Percentiles rank a stretch among this genome's conserved stretches.
Evolutionary conservation across 495 filamentous ascomycete genomes (phyloP).

Genomic region (Penicillium cataractarum): DNA sequence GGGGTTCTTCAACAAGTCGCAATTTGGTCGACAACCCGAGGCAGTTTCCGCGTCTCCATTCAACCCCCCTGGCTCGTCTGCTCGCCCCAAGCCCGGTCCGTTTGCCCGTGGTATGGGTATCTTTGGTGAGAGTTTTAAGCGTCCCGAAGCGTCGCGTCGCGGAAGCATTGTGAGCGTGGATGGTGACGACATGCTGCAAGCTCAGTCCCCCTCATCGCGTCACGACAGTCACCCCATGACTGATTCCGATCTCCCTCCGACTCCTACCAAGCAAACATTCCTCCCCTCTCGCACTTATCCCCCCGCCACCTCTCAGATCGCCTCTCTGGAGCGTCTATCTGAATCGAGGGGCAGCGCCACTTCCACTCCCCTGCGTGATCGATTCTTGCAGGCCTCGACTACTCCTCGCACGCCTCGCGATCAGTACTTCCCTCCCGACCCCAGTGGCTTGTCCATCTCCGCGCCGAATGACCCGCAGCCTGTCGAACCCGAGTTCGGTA

Average conservation of each 20-base stretch:
- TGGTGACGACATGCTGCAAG: constrained; percentile 64
- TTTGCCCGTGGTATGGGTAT: constrained; percentile 71
- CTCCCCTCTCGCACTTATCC: constrained; percentile 49
- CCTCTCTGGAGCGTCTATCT: constrained; percentile 42
- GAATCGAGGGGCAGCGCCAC: constrained; percentile 33
- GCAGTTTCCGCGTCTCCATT: constrained; percentile 65
- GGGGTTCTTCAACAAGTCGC: constrained; percentile 56
- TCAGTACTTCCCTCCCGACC: constrained; percentile 73
- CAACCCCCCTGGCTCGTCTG: constrained; percentile 47
- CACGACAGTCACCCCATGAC: constrained; percentile 61
- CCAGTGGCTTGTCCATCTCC: constrained; percentile 79
- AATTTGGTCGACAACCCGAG: constrained; percentile 65
- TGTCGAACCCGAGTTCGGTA: constrained; percentile 46
- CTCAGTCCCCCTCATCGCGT: constrained; percentile 59
- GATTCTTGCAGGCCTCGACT: constrained; percentile 53
- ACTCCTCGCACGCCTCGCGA: constrained; percentile 79
- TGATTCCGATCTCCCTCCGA: constrained; percentile 82
- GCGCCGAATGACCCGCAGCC: constrained; percentile 52
- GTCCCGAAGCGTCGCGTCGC: constrained; percentile 58
- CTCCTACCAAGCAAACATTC: constrained; percentile 80
- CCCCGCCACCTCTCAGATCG: constrained; percentile 45
- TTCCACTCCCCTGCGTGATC: constrained; percentile 42
- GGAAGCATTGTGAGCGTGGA: constrained; percentile 79
- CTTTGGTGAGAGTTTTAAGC: constrained; percentile 63
- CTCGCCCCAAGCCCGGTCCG: constrained; percentile 52